Conservation (phyloP, 2,329 filamentous ascomycete species). For the Claviceps sp. region DNA sequence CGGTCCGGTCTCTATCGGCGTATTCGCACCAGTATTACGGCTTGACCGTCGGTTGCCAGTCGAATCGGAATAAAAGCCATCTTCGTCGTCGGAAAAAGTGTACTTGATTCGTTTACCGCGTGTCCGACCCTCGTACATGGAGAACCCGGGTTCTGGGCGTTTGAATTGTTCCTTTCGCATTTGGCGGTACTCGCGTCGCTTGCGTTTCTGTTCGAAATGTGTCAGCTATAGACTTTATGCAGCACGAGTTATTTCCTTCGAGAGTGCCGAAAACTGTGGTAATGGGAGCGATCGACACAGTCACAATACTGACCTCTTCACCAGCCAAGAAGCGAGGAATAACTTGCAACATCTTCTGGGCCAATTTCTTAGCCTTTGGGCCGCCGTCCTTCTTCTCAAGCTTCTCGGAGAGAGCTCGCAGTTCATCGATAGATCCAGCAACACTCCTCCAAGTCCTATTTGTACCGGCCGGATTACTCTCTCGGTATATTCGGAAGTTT, state of each 20-base stretch:
- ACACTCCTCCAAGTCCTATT: constrained; percentile 84
- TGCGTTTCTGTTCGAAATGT: constrained; percentile 57
- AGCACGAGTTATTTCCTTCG: neutral
- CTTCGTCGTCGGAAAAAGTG: constrained; percentile 84
- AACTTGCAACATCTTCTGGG: constrained; percentile 63
- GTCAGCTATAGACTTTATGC: constrained; percentile 7
- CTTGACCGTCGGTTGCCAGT: constrained; percentile 49
- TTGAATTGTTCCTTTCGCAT: constrained; percentile 77
- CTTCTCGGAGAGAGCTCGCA: constrained; percentile 61
- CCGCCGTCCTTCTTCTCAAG: constrained; percentile 65
- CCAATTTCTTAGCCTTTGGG: constrained; percentile 65
- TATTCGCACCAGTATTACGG: constrained; percentile 61
- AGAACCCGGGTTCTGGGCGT: constrained; percentile 78
- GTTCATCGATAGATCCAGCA: constrained; percentile 78
- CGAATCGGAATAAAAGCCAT: constrained; percentile 53
- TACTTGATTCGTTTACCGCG: constrained; percentile 94
- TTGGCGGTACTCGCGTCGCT: constrained; percentile 80
- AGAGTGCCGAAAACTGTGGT: too few relatives aligned
- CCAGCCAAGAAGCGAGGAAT: constrained; percentile 86
- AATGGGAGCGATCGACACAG: neutral
- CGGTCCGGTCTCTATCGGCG: constrained; percentile 53
- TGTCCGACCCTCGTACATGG: constrained; percentile 89
- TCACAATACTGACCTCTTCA: constrained; percentile 54
- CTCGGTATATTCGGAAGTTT: constrained; percentile 82
- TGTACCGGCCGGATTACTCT: constrained; percentile 70